These are phyloP conservation scores for Carex cristatella DNA, from an alignment of 176 grass and related monocot species.

Conservation along the genomic window DNA sequence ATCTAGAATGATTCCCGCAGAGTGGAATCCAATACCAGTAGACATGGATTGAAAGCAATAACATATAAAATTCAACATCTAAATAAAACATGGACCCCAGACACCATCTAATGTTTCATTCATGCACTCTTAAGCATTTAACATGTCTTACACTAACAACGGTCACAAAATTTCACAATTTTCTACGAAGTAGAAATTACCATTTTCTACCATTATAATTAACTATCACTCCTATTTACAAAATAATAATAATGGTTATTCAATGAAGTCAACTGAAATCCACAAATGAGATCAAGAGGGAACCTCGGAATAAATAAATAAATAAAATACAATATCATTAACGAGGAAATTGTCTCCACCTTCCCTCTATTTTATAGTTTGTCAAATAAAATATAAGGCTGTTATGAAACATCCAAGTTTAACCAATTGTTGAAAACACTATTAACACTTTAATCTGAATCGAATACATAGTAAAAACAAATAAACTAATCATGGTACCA, in stretches of 20 bases:
- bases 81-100: conserved; percentile 8
- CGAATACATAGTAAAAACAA: neutral
- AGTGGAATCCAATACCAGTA: neutral
- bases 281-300: neutral
- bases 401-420: neutral
- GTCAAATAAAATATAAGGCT: neutral
- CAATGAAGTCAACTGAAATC: neutral
- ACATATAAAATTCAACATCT: neutral
- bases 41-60: conserved; percentile 1
- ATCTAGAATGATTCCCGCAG: neutral
- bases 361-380: neutral
- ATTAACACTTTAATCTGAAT: neutral
- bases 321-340: neutral
- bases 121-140: neutral
- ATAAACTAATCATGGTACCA: neutral
- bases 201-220: neutral
- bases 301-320: neutral
- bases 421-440: neutral
- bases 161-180: neutral
- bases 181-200: neutral
- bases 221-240: neutral
- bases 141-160: conserved; percentile 10
- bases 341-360: neutral
- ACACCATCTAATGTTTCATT: conserved; percentile 18
- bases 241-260: neutral